These are phyloP conservation scores for Fusarium falciforme DNA, from an alignment of 2,329 filamentous ascomycete genomes.

Conservation along the genomic window DNA sequence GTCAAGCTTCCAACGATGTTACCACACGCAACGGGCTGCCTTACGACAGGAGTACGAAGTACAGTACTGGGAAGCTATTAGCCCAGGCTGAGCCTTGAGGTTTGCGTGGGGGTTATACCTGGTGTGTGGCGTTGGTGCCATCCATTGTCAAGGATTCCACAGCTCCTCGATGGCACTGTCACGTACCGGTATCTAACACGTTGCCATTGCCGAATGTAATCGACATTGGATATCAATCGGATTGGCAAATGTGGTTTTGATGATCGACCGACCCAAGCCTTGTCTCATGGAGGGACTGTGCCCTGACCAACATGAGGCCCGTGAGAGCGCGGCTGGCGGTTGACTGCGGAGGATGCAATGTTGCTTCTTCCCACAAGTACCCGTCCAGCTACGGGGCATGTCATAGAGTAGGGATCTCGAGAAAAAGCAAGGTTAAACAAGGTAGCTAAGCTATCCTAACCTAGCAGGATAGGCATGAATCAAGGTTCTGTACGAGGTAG, in stretches of 20 bases:
- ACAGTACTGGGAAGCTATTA: constrained; percentile 8
- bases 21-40: constrained; percentile 18
- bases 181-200: constrained; percentile 8
- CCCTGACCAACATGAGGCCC: constrained; percentile 38
- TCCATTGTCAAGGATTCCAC: neutral
- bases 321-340: constrained; percentile 30
- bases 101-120: constrained; percentile 31
- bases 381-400: constrained; percentile 32
- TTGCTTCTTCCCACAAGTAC: constrained; percentile 16
- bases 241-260: constrained; percentile 26
- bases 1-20: constrained; percentile 9
- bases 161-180: neutral
- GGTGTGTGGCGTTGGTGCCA: neutral
- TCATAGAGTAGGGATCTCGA: constrained; percentile 9
- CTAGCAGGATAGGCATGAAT: neutral
- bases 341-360: constrained; percentile 39
- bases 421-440: constrained; percentile 35
- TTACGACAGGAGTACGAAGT: constrained; percentile 14
- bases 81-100: constrained; percentile 24
- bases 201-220: constrained; percentile 26
- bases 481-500: neutral
- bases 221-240: constrained; percentile 19
- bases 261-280: constrained; percentile 43
- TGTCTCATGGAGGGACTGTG: constrained; percentile 37
- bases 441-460: neutral